Evolutionary conservation across 441 rosid genomes (phyloP), one percentile per base, ranked within the genome.

Genomic region (Adansonia madagascariensis): DNA sequence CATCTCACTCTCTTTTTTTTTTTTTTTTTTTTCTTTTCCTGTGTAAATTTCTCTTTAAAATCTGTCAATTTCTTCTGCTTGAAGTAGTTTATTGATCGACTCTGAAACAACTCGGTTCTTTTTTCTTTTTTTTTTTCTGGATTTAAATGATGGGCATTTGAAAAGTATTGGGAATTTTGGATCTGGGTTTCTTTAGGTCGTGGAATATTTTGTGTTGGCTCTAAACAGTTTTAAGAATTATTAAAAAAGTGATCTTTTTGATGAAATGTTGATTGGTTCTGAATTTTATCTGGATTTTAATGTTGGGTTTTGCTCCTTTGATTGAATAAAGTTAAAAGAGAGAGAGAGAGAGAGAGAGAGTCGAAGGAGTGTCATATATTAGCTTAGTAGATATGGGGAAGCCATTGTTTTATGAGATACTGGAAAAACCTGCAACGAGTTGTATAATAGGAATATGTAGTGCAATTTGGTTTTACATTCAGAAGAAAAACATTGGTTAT

Each of bases 401-500:
- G 80, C 99, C 98, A 56, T 80, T 96, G 82, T 77, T 96, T 80
- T 94, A 86, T 74, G 96, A 96, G 85, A 86, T 94, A 66, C 31
- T 89, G 77, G 98, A 92, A 84, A 94, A 91, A 68, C 99, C 99
- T 0, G 99, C 97, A 31, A 90, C 97, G 18, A 96, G 93, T 83
- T 88, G 90, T 75, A 75, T 94, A 60, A 86, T 95, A n/a, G 92
- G 91, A 35, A 73, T 91, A 71, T 95, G 98, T 59, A 81, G 89
- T 77, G 87, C 86, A 14, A 79, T 95, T 44, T 95, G 99, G 99
- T 90, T 89, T 75, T 82, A 88, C 77, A 92, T 95, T 75, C 99
- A 94, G 87, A 95, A 91, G 94, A 94, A 92, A 71, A 90, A 88
- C 76, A 85, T 95, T 73, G 97, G 95, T 15, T 95, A 95, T 79